These are phyloP conservation scores for Nicotiana attenuata DNA, from an alignment of 257 asterid genomes.

Conservation along the genomic window DNA sequence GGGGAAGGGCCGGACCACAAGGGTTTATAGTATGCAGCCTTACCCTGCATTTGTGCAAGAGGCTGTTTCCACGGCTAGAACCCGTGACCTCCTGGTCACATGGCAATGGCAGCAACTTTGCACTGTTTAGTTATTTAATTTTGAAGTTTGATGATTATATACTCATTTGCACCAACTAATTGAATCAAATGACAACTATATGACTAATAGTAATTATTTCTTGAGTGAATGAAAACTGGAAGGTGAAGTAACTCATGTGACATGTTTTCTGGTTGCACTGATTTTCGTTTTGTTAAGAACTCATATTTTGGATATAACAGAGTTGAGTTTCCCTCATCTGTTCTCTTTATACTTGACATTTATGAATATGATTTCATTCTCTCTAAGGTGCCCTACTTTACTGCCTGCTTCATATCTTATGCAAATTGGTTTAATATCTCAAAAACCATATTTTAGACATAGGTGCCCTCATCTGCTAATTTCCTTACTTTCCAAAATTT, in stretches of 20 bases:
- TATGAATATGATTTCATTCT: constrained; percentile 2
- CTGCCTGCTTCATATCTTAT: not conserved
- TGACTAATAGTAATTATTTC: not conserved
- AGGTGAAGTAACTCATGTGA: not conserved
- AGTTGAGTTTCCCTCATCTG: not conserved
- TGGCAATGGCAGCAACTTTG: not conserved
- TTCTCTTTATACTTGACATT: not conserved
- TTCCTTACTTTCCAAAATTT: not conserved
- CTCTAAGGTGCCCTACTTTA: not conserved
- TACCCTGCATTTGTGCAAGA: too few relatives aligned
- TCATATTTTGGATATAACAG: not conserved
- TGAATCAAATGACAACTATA: not conserved
- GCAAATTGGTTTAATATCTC: not conserved
- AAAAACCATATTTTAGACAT: not conserved
- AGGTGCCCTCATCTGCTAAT: not conserved
- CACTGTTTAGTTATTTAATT: not conserved
- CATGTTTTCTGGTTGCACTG: not conserved
- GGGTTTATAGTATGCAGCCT: too few relatives aligned
- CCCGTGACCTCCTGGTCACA: too few relatives aligned
- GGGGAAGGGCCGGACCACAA: too few relatives aligned
- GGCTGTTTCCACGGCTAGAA: too few relatives aligned
- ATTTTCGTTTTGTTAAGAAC: not conserved
- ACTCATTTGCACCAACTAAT: not conserved
- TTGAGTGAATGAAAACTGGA: not conserved
- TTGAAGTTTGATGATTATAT: not conserved